Percentiles rank a stretch among this genome's conserved stretches.
Conservation (phyloP, 176 grass and related monocot genomes). For the Oryza officinalis region DNA sequence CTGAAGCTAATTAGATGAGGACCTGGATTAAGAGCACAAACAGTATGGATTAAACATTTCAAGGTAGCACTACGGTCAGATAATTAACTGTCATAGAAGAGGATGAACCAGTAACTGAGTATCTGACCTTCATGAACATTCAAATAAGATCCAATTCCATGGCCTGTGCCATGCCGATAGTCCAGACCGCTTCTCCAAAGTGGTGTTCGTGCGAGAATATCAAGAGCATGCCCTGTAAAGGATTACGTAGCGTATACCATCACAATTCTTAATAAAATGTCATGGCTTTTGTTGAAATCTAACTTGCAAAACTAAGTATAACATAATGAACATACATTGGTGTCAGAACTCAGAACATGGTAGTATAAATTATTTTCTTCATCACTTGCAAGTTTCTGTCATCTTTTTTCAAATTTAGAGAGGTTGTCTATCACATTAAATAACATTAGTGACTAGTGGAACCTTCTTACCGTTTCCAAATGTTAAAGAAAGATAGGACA, state of each 20-base stretch:
- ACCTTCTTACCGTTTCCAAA: not conserved
- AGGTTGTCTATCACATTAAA: conserved; percentile 2
- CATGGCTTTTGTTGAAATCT: not conserved
- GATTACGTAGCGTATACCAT: conserved; percentile 17
- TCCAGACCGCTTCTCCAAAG: conserved; percentile 92
- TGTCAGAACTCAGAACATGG: not conserved
- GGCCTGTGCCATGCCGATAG: conserved; percentile 95
- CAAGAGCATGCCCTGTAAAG: conserved; percentile 78
- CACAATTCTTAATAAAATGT: not conserved
- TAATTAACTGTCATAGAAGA: conserved; percentile 32
- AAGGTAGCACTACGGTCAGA: not conserved
- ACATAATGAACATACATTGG: not conserved
- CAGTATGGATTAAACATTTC: not conserved
- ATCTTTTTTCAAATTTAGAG: not conserved
- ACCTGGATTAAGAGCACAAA: conserved; percentile 47
- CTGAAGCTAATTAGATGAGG: conserved; percentile 99
- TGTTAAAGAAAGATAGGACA: not conserved
- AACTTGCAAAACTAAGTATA: not conserved
- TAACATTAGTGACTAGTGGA: not conserved
- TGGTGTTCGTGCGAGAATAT: conserved; percentile 82
- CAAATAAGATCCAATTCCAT: conserved; percentile 95
- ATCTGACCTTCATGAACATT: conserved; percentile 93
- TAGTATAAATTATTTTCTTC: conserved; percentile 2
- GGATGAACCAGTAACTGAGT: conserved; percentile 35
- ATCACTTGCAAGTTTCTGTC: not conserved